These are phyloP conservation scores for Thoreauomyces humboldtii DNA, from an alignment of 192 early-diverging fungal genomes.

Conservation along the genomic window DNA sequence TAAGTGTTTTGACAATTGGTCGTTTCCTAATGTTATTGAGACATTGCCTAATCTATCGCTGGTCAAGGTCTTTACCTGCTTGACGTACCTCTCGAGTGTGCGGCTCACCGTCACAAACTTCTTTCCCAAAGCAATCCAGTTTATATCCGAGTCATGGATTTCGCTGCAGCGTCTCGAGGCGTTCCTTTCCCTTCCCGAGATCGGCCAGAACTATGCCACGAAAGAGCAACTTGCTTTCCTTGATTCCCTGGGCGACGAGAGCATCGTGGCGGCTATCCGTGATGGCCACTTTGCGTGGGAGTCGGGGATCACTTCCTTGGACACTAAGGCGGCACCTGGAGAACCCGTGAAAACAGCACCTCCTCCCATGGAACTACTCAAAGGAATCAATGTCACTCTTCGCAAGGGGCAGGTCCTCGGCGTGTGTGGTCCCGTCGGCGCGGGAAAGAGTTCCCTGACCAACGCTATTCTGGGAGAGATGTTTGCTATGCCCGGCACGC, in stretches of 20 bases:
- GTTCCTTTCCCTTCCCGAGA: constrained; percentile 40
- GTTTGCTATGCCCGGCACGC: constrained; percentile 1
- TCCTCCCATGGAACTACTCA: constrained; percentile 10
- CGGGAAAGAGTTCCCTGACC: constrained; percentile 41
- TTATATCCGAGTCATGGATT: constrained; percentile 33
- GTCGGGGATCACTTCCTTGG: background rate
- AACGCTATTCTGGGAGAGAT: constrained; percentile 51
- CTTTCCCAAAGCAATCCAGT: constrained; percentile 46
- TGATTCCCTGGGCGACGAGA: constrained; percentile 4
- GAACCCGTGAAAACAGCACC: background rate
- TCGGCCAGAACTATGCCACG: background rate
- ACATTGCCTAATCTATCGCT: no score
- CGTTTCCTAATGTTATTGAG: no score
- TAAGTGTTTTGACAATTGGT: no score
- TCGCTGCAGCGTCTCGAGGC: constrained; percentile 39
- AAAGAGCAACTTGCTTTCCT: background rate
- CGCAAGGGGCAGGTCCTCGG: constrained; percentile 36
- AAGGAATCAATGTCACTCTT: constrained; percentile 32
- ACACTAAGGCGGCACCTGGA: background rate
- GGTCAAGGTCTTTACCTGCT: constrained; percentile 35
- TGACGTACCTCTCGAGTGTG: constrained; percentile 34
- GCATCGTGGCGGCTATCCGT: constrained; percentile 20
- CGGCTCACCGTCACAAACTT: constrained; percentile 45
- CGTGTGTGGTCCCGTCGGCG: constrained; percentile 49
- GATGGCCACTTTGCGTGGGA: constrained; percentile 39